Evolutionary conservation across 257 asterid species (phyloP).

Genomic region (Cordia subcordata): DNA sequence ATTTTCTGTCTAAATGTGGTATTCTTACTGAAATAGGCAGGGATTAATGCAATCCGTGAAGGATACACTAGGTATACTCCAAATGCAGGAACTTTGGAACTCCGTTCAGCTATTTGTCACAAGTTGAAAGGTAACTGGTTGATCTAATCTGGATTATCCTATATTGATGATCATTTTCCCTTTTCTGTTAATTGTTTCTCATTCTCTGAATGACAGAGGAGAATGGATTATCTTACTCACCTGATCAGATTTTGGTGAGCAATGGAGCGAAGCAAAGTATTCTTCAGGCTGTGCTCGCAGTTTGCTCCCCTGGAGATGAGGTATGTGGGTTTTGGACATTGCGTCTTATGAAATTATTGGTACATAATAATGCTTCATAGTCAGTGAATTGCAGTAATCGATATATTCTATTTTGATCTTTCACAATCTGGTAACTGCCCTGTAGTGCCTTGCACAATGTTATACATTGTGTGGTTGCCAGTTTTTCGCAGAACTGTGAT

Average conservation of each 20-base stretch:
- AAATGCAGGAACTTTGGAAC: constrained; percentile 87
- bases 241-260: constrained; percentile 90
- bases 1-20: background rate
- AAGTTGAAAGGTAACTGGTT: constrained; percentile 67
- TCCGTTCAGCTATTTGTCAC: constrained; percentile 77
- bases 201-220: constrained; percentile 53
- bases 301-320: constrained; percentile 99
- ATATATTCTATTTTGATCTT: background rate
- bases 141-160: background rate
- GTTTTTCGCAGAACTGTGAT: too few relatives aligned
- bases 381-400: constrained; percentile 2
- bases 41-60: constrained; percentile 81
- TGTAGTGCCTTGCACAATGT: background rate
- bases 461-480: too few relatives aligned
- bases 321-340: constrained; percentile 22
- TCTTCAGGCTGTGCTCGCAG: constrained; percentile 89
- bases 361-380: background rate
- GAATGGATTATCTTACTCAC: constrained; percentile 72
- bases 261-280: constrained; percentile 95
- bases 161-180: background rate
- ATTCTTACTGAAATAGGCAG: constrained; percentile 48
- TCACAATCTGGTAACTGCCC: background rate
- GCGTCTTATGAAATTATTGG: background rate
- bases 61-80: constrained; percentile 92
- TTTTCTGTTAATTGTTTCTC: background rate